Conservation (phyloP, 257 asterid genomes). For the Cinchona pubescens region DNA sequence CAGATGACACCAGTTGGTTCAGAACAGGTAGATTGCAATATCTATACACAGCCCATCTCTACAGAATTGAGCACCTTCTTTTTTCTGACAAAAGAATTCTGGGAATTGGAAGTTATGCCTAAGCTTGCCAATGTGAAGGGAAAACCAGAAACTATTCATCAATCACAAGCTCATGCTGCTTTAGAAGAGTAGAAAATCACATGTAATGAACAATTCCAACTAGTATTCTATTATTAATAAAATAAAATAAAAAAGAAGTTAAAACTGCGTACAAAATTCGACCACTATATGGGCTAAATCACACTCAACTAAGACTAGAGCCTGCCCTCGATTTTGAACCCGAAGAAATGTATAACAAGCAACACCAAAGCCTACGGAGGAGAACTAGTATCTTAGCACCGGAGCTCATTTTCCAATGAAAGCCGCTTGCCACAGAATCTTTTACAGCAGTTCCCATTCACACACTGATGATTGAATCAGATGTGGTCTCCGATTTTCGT, state of each 20-base stretch:
- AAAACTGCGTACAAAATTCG: constrained; percentile 36
- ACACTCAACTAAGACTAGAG: constrained; percentile 42
- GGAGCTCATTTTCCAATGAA: constrained; percentile 29
- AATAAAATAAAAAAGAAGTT: too few relatives aligned
- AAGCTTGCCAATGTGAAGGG: not conserved
- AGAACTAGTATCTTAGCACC: constrained; percentile 23
- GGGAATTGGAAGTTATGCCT: not conserved
- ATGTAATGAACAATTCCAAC: constrained; percentile 16
- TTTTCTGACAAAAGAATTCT: too few relatives aligned
- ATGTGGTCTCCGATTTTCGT: constrained; percentile 31
- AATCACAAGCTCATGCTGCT: constrained; percentile 5
- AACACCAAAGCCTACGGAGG: constrained; percentile 12
- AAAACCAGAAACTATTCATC: not conserved
- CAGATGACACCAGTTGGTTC: not conserved
- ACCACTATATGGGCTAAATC: constrained; percentile 30
- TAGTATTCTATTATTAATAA: too few relatives aligned
- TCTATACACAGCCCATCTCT: too few relatives aligned
- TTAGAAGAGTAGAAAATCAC: not conserved
- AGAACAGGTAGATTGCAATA: not conserved
- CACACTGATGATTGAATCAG: constrained; percentile 35
- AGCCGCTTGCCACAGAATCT: not conserved
- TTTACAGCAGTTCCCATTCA: constrained; percentile 28
- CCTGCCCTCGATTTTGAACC: constrained; percentile 31
- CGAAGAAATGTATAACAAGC: constrained; percentile 24
- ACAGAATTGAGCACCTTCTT: not conserved